A percentile compares a stretch with the other conserved stretches of the same genome.
Evolutionary conservation across 306 rosid genomes (phyloP).

Genomic region (Comarum palustre): DNA sequence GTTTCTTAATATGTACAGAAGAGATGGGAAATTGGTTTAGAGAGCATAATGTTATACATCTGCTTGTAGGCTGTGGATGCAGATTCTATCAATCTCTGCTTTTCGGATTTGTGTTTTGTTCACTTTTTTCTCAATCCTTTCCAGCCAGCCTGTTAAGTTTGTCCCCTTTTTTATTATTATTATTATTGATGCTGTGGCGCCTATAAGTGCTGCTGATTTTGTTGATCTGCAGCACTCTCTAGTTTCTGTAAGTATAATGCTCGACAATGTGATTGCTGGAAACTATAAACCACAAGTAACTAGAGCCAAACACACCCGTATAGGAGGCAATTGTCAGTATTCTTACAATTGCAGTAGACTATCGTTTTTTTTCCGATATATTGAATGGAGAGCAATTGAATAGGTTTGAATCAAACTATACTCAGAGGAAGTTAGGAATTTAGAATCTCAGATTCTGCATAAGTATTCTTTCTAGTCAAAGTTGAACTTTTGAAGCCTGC

Average conservation of each 20-base stretch:
- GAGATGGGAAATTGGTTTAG: not conserved
- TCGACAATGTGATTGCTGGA: not conserved
- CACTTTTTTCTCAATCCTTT: not conserved
- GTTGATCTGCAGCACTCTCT: too few species aligned
- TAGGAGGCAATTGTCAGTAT: not conserved
- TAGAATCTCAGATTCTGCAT: not conserved
- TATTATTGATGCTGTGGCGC: not conserved
- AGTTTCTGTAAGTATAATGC: not conserved
- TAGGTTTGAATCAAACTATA: not conserved
- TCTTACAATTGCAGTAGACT: not conserved
- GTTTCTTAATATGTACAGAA: not conserved
- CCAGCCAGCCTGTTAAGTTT: not conserved
- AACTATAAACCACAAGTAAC: not conserved
- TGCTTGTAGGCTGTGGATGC: slow-evolving; percentile 68
- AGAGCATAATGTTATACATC: slow-evolving; percentile 15
- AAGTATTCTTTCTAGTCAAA: not conserved
- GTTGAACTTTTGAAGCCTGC: not conserved
- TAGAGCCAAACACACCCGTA: not conserved
- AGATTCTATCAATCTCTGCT: too few species aligned
- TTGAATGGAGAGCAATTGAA: not conserved
- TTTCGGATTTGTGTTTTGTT: not conserved
- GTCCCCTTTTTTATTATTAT: not conserved
- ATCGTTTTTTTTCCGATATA: not conserved
- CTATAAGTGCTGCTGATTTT: not conserved
- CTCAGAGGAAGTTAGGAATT: not conserved